phyloP scores from a whole-genome alignment of 768 basidiomycete genomes.

The Tricholoma furcatifolium region DNA sequence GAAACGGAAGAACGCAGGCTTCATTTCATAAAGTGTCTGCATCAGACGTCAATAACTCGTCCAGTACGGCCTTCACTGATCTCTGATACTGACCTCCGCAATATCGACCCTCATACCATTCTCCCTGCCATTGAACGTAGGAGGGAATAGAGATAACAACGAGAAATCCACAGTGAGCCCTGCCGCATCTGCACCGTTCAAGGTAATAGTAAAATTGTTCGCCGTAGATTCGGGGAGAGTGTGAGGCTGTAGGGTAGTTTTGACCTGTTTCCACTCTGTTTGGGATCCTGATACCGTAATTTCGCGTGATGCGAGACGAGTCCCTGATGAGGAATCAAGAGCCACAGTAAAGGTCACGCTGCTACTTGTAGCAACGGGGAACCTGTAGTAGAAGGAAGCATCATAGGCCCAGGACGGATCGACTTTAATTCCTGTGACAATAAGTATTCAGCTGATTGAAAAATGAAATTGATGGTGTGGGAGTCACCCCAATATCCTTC shows the following conservation, averaged over 20 bases:
- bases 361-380: slow-evolving; percentile 44
- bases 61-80: background rate
- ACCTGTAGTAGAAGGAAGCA: slow-evolving; percentile 60
- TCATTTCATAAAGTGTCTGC: slow-evolving; percentile 24
- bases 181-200: background rate
- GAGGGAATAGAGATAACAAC: background rate
- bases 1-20: slow-evolving; percentile 34
- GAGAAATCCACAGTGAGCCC: slow-evolving; percentile 1
- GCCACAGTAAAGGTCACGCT: slow-evolving; percentile 39
- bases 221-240: background rate
- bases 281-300: slow-evolving; percentile 40
- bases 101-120: slow-evolving; percentile 2
- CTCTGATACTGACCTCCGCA: background rate
- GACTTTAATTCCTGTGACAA: slow-evolving; percentile 50
- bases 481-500: slow-evolving; percentile 52
- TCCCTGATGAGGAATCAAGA: slow-evolving; percentile 44
- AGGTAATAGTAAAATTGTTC: slow-evolving; percentile 39
- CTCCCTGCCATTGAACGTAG: background rate
- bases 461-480: background rate
- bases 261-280: slow-evolving; percentile 50
- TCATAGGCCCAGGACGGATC: slow-evolving; percentile 50
- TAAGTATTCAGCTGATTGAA: background rate
- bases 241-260: slow-evolving; percentile 19
- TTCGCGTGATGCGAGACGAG: slow-evolving; percentile 38
- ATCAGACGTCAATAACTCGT: too few relatives aligned